Evolutionary conservation across 345 rosid species (phyloP), one percentile per base, ranked within the genome.

Genomic region (Heritiera fomes): DNA sequence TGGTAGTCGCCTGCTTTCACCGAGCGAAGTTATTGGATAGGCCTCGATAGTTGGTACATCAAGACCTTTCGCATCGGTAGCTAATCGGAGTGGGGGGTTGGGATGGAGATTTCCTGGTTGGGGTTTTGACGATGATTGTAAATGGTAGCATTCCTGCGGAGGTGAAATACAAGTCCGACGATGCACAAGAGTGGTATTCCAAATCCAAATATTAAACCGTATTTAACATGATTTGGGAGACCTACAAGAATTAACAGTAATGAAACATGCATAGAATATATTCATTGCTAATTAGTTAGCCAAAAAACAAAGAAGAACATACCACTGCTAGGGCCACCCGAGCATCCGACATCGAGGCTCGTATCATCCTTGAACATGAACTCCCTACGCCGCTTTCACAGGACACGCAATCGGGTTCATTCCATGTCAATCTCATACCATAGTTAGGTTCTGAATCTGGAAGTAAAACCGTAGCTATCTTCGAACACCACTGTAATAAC

Each of bases 401-500:
- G 9, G 4, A 5, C 23, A 18, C 10, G 45, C 84, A 82, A 78
- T 4, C 3, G 18, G 84, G 82, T 52, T 50, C 53, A 17, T 8
- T 63, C 87, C 84, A 85, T 3, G 20, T 76, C 58, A 83, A 68
- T 62, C 3, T 58, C 5, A 82, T 18, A 59, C 47, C 65, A 40
- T 43, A 75, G 6, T 8, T 56, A 55, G 53, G 32, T 34, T 58
- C 46, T 61, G 32, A 32, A 28, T 58, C 6, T 13, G 78, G 85
- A 47, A 79, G 80, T 58, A 7, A 3, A 6, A 82, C 80, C 15
- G 67, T 66, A 5, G 15, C 62, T 8, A 72, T 15, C 56, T 13
- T 56, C 50, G 1, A 46, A 77, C 85, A 75, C 23, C 70, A 56
- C 17, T 59, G 1, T 40, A 34, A 47, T 11, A 46, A 41, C 38